Evolutionary conservation across 1,284 basidiomycete genomes (phyloP).

Genomic region (Ceratorhiza oryzae-sativae): DNA sequence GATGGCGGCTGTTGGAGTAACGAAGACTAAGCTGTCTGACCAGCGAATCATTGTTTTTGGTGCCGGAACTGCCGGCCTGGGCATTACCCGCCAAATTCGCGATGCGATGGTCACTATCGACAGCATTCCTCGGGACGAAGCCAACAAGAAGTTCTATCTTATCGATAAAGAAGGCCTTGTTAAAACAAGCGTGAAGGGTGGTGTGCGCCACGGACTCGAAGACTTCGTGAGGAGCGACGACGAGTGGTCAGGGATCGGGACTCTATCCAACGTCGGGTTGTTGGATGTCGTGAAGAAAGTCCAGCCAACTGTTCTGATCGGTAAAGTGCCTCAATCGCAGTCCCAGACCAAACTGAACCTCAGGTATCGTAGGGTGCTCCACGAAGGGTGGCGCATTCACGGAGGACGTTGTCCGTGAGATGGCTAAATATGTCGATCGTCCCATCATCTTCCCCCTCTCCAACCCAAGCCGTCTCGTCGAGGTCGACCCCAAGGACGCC

Average conservation of each 20-base stretch:
- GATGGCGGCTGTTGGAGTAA: constrained; percentile 78
- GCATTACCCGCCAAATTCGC: constrained; percentile 74
- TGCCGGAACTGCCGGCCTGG: constrained; percentile 79
- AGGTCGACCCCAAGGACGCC: constrained; percentile 75
- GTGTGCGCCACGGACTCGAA: constrained; percentile 61
- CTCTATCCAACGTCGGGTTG: constrained; percentile 55
- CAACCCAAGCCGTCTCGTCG: constrained; percentile 79
- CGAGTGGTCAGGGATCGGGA: constrained; percentile 54
- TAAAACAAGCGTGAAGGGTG: constrained; percentile 51
- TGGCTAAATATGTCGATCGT: constrained; percentile 68
- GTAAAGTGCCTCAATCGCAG: constrained; percentile 54
- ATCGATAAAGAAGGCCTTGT: constrained; percentile 67
- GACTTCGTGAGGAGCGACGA: constrained; percentile 66
- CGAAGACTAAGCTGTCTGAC: constrained; percentile 68
- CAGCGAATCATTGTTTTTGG: constrained; percentile 83
- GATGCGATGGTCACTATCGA: constrained; percentile 76
- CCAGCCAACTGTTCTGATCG: constrained; percentile 77
- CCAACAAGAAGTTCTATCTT: constrained; percentile 71
- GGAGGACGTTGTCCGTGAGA: constrained; percentile 68
- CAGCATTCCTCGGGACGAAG: constrained; percentile 61
- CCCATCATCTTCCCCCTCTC: constrained; percentile 85
- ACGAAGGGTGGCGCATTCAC: constrained; percentile 83
- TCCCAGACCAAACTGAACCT: background rate
- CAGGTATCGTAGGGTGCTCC: constrained; percentile 51
- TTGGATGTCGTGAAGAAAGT: constrained; percentile 73